phyloP scores from a whole-genome alignment of 805 yeast species.

The Cyberlindnera xylosilytica region DNA sequence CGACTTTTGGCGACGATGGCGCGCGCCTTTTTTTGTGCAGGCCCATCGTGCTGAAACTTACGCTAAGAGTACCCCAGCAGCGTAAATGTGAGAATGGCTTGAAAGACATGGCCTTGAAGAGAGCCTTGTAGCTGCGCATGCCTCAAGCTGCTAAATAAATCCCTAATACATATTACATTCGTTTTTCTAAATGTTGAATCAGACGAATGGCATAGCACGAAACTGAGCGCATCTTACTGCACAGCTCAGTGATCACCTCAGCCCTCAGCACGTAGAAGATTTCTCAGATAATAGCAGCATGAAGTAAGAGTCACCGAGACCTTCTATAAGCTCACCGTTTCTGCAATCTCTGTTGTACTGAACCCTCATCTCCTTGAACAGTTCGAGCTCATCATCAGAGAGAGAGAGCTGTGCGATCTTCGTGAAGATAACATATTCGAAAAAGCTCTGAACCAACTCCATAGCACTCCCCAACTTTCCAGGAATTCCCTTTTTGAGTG shows the following conservation, averaged over 20 bases:
- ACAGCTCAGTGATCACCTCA: too few species aligned
- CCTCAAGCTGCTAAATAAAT: too few species aligned
- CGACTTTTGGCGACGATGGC: constrained; percentile 14
- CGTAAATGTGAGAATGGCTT: too few species aligned
- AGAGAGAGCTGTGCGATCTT: constrained; percentile 18
- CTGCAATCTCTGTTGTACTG: constrained; percentile 21
- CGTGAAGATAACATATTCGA: constrained; percentile 20
- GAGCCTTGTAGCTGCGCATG: too few species aligned
- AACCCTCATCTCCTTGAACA: constrained; percentile 18
- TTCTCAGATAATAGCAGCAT: constrained; percentile 24
- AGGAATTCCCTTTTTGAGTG: constrained; percentile 22
- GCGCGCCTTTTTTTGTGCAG: constrained; percentile 5
- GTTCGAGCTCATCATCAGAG: constrained; percentile 13
- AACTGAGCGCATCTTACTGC: too few species aligned
- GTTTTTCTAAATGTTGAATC: too few species aligned
- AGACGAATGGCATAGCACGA: too few species aligned
- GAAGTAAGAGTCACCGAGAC: constrained; percentile 24
- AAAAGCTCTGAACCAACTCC: constrained; percentile 22
- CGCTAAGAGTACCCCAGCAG: too few species aligned
- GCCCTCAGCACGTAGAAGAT: too few species aligned
- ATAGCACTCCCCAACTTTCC: constrained; percentile 23
- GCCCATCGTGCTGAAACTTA: constrained; percentile 1
- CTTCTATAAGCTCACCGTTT: constrained; percentile 18
- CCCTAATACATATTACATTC: too few species aligned
- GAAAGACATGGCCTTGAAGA: too few species aligned